phyloP scores from a whole-genome alignment of 2,329 filamentous ascomycete species.

The Monosporascus cannonballus region DNA sequence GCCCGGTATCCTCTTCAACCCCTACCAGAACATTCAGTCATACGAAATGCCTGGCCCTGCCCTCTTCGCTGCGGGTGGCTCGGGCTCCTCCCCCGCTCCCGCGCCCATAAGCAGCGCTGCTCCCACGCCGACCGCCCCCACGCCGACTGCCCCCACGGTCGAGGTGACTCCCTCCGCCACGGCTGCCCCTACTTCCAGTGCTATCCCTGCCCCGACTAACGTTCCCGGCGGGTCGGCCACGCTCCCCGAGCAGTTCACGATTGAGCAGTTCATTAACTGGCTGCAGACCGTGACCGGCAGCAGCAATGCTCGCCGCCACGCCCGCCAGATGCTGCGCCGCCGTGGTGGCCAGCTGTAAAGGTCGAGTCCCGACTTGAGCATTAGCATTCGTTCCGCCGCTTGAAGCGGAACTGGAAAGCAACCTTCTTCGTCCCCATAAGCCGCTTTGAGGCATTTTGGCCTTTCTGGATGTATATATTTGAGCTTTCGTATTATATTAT shows the following conservation, averaged over 20 bases:
- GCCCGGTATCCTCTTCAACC: constrained; percentile 16
- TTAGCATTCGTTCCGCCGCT: not conserved
- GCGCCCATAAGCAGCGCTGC: not conserved
- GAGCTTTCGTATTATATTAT: not conserved
- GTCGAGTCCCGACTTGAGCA: no score
- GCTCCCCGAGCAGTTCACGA: not conserved
- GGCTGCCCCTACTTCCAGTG: constrained; percentile 4
- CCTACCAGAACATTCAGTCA: constrained; percentile 12
- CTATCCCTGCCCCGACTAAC: constrained; percentile 1
- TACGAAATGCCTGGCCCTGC: constrained; percentile 10
- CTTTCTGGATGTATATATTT: not conserved
- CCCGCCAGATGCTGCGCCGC: constrained; percentile 5
- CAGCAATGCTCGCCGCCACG: constrained; percentile 5
- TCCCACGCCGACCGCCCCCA: not conserved
- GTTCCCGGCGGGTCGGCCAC: not conserved
- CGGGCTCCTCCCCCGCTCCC: not conserved
- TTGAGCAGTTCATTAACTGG: not conserved
- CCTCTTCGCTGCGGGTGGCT: not conserved
- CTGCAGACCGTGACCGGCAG: not conserved
- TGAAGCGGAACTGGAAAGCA: not conserved
- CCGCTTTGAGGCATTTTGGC: not conserved
- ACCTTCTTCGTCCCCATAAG: not conserved
- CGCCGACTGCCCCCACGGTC: constrained; percentile 2
- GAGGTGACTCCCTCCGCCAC: constrained; percentile 1
- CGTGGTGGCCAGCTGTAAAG: no score